Evolutionary conservation across 768 basidiomycete genomes (phyloP).

Genomic region (Hericium alpestre): DNA sequence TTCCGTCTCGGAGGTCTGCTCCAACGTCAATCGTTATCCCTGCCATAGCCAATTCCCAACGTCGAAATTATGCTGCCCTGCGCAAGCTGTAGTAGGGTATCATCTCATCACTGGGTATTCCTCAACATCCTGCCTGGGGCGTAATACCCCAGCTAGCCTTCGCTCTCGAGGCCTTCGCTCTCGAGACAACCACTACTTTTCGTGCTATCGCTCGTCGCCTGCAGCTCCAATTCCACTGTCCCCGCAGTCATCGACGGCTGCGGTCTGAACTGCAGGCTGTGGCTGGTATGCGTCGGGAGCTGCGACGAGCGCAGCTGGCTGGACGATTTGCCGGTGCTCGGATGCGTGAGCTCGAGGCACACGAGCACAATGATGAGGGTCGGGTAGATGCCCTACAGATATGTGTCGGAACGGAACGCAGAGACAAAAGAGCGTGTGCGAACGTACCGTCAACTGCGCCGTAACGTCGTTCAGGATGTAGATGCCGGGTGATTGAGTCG

Average conservation of each 20-base stretch:
- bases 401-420: not conserved
- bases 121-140: too few relatives aligned
- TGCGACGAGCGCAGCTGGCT: not conserved
- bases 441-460: not conserved
- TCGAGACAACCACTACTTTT: not conserved
- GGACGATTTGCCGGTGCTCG: not conserved
- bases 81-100: too few relatives aligned
- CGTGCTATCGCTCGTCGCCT: not conserved
- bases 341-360: constrained; percentile 12
- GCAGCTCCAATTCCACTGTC: not conserved
- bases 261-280: not conserved
- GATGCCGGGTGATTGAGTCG: not conserved
- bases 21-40: too few relatives aligned
- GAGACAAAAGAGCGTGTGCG: not conserved
- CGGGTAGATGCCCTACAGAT: constrained; percentile 8
- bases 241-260: not conserved
- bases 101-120: too few relatives aligned
- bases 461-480: not conserved
- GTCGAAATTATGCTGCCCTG: too few relatives aligned
- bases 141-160: not conserved
- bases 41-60: too few relatives aligned
- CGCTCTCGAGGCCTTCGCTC: not conserved
- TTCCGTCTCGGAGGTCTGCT: too few relatives aligned
- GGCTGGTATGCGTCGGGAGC: not conserved
- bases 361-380: constrained; percentile 17